Conservation (phyloP, 306 rosid genomes). For the Quercus wislizeni region DNA sequence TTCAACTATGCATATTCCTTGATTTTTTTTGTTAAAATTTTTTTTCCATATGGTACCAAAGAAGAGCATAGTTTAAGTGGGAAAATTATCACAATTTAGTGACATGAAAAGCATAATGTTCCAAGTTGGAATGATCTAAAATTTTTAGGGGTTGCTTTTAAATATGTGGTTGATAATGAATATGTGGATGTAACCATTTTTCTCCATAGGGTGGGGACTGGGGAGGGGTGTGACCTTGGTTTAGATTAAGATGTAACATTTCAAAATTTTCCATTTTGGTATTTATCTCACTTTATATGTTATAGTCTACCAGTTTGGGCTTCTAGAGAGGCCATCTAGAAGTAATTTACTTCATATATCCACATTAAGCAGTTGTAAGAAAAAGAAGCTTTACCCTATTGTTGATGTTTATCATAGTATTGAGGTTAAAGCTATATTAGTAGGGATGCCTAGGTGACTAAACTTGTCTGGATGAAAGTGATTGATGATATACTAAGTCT, state of each 20-base stretch:
- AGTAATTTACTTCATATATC: neutral
- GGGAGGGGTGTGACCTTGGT: no score
- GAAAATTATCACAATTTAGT: neutral
- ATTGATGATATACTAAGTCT: neutral
- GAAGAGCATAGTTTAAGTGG: neutral
- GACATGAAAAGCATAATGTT: neutral
- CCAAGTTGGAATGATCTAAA: slow-evolving; percentile 3
- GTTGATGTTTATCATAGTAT: neutral
- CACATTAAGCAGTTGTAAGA: no score
- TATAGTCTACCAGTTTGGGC: neutral
- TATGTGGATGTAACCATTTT: no score
- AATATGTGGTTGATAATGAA: neutral
- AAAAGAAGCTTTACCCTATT: neutral
- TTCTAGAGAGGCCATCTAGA: neutral
- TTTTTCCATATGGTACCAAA: neutral
- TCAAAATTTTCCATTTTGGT: neutral
- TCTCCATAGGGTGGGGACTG: no score
- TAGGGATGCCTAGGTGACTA: neutral
- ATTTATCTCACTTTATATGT: neutral
- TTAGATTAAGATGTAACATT: no score
- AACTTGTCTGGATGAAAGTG: slow-evolving; percentile 1
- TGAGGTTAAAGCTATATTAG: neutral
- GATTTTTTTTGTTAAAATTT: neutral
- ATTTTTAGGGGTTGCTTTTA: neutral
- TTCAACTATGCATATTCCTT: neutral